These are phyloP conservation scores for Camelina sativa DNA, from an alignment of 345 rosid species.

Conservation along the genomic window DNA sequence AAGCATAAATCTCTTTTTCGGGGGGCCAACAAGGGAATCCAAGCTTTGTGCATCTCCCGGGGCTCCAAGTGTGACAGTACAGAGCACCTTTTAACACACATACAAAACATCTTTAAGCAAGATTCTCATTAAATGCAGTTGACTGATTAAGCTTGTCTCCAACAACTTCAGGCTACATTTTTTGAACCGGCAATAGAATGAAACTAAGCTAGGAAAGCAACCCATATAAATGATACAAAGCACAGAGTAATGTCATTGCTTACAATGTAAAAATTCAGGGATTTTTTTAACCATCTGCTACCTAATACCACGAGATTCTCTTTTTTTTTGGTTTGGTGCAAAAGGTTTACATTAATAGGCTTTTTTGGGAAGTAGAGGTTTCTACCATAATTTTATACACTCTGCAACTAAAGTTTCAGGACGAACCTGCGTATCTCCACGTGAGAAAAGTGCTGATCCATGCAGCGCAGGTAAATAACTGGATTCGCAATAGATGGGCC, in stretches of 20 bases:
- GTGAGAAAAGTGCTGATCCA: constrained; percentile 91
- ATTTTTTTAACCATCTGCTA: background rate
- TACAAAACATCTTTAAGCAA: constrained; percentile 4
- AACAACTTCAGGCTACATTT: constrained; percentile 11
- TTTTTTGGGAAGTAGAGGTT: background rate
- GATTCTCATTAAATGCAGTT: constrained; percentile 15
- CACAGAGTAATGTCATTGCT: constrained; percentile 1
- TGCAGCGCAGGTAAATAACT: constrained; percentile 70
- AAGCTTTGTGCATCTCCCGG: constrained; percentile 89
- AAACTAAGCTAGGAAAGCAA: constrained; percentile 16
- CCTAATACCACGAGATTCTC: background rate
- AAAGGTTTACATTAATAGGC: background rate
- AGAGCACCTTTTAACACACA: constrained; percentile 70
- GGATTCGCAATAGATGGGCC: constrained; percentile 82
- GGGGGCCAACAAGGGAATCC: constrained; percentile 85
- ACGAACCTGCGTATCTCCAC: constrained; percentile 96
- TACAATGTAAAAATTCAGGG: background rate
- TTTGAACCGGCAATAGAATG: constrained; percentile 4
- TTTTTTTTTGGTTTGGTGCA: background rate
- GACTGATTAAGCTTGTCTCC: constrained; percentile 17
- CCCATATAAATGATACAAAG: background rate
- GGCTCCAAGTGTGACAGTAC: constrained; percentile 92
- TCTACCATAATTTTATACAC: constrained; percentile 10
- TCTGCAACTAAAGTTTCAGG: constrained; percentile 21
- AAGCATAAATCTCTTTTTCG: constrained; percentile 96